These are phyloP conservation scores for Sporothrix mexicana DNA, from an alignment of 2,329 filamentous ascomycete genomes.

Conservation along the genomic window DNA sequence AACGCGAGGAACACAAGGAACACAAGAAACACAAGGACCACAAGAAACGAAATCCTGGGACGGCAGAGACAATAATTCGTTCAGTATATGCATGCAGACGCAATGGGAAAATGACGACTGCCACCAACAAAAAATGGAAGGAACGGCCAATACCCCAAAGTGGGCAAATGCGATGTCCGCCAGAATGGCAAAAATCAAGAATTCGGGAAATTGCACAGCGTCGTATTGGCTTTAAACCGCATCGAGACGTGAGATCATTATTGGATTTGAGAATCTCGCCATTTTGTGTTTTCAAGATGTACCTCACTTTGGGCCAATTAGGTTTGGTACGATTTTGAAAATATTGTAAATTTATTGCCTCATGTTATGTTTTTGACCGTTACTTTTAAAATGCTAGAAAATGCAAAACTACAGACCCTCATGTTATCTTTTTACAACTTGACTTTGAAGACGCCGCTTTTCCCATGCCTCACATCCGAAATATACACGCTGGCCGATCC, in stretches of 20 bases:
- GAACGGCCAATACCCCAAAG: background rate
- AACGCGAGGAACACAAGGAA: no score
- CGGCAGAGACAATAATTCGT: background rate
- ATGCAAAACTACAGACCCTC: background rate
- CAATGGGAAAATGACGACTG: background rate
- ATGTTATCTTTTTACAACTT: background rate
- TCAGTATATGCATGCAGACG: background rate
- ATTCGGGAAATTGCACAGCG: constrained; percentile 7
- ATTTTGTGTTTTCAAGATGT: no score
- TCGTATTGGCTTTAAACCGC: background rate
- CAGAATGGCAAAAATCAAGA: background rate
- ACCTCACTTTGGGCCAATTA: background rate
- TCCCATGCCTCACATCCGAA: background rate
- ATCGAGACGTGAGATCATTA: background rate
- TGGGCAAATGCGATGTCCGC: constrained; percentile 14
- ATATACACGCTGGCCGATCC: constrained; percentile 15
- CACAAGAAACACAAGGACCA: no score
- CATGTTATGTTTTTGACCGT: background rate
- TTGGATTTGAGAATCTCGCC: background rate
- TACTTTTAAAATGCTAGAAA: constrained; percentile 14
- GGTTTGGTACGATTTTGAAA: background rate
- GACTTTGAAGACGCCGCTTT: background rate
- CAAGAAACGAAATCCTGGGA: background rate
- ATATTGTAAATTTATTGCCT: background rate
- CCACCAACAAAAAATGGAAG: background rate